Conservation (phyloP, 768 basidiomycete genomes). For the Pulveroboletus frians region DNA sequence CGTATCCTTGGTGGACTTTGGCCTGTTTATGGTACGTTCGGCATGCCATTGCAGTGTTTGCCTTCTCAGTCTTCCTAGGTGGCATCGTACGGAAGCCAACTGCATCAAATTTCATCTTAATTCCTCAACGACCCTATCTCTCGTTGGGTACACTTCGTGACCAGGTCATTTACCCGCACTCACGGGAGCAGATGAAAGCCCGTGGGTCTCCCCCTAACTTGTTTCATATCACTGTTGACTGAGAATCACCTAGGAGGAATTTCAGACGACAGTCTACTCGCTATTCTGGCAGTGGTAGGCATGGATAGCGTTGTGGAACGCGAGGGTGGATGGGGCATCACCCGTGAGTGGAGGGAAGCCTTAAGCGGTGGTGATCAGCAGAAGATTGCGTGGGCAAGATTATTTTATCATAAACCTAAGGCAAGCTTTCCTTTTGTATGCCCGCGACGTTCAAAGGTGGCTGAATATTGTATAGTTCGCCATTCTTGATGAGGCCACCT, state of each 20-base stretch:
- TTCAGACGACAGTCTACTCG: slow-evolving; percentile 68
- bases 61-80: slow-evolving; percentile 26
- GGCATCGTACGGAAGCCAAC: slow-evolving; percentile 88
- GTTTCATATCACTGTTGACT: slow-evolving; percentile 3
- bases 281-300: slow-evolving; percentile 71
- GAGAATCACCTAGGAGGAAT: slow-evolving; percentile 48
- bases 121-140: slow-evolving; percentile 96
- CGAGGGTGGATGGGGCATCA: slow-evolving; percentile 92
- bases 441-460: not conserved
- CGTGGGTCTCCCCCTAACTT: slow-evolving; percentile 41
- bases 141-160: slow-evolving; percentile 90
- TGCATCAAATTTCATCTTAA: slow-evolving; percentile 84
- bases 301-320: slow-evolving; percentile 85
- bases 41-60: not conserved
- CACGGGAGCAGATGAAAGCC: slow-evolving; percentile 68
- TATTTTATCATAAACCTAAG: slow-evolving; percentile 95
- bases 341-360: slow-evolving; percentile 91
- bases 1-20: slow-evolving; percentile 96
- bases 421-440: slow-evolving; percentile 34
- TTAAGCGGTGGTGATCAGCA: slow-evolving; percentile 96
- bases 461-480: slow-evolving; percentile 62
- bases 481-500: slow-evolving; percentile 94
- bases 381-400: slow-evolving; percentile 92
- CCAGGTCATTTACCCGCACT: slow-evolving; percentile 95
- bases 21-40: slow-evolving; percentile 56